Evolutionary conservation across 257 asterid genomes (phyloP), one percentile per base, ranked within the genome.

Genomic region (Nicotiana noctiflora): DNA sequence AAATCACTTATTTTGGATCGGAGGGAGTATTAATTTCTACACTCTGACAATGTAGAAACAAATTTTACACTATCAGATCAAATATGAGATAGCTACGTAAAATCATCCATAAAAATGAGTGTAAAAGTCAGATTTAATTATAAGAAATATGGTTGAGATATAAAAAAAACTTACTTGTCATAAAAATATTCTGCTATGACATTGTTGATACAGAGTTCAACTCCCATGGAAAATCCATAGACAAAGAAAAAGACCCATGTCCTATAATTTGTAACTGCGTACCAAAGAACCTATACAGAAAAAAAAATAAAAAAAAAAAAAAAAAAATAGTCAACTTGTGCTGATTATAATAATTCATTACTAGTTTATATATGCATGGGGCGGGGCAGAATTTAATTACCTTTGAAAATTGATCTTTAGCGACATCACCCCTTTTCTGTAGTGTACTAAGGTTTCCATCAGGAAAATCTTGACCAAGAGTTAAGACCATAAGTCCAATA

Each of bases 161-260:
- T 21, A 29, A 29, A 29, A 51, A 37, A 6, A 18, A 13, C 27
- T 29, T 49, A 89, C 90, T 87, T 85, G 84, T 90, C 94, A n/a
- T 51, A 89, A 23, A 89, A 89, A 53, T 89, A 89, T 66, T 89
- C 93, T 5, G 93, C 89, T 40, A 90, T 85, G 8, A 89, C 86
- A 34, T 90, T 90, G 76, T 90, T 88, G 0, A 89, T 90, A 40
- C 87, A 83, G 8, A 89, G 75, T 75, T 90, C 89, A 14, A 89
- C 89, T 7, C 92, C 94, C 91, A 89, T 87, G 49, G 94, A 90
- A 75, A 78, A 89, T 14, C 92, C 92, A 40, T 89, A 89, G 29
- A 89, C 79, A 23, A 89, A 80, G 56, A 86, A 88, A 27, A 90
- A 90, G 2, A 89, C 65, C 94, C 94, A 90, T 52, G 94, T 90